Evolutionary conservation across 352 stramenopile species (phyloP), one percentile per base, ranked within the genome.

Genomic region (Globisporangium middletonii): DNA sequence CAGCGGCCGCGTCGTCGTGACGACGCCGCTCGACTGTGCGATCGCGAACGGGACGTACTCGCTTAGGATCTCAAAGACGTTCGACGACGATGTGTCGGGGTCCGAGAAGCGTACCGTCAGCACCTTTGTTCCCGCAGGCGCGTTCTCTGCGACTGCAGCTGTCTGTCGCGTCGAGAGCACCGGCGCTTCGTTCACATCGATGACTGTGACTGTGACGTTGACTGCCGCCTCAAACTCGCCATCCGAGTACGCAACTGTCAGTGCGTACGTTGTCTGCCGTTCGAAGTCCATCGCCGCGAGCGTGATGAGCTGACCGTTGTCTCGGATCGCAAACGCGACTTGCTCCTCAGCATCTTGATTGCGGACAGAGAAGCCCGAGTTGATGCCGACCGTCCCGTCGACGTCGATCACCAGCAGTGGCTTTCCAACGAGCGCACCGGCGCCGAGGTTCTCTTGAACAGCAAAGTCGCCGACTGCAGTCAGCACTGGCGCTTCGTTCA

Each of bases 121-220:
- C 0, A 80, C 65, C 16, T 44, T 38, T 2, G 67, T 73, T 3
- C 59, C 55, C 19, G 71, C 52, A 7, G 60, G 26, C 37, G 49
- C 38, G 44, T 88, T 88, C 55, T 88, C 77, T 19, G 59, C 37
- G 9, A 88, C 45, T 1, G 49, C 61, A 11, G 60, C 68, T 23
- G 11, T 23, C 38, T 80, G 68, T 0, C 52, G 52, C 15, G 49
- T 11, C 2, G 66, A 8, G 33, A 88, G n/a, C 0, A 59, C 50
- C 19, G 77, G 69, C 1, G 68, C 23, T 55, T 88, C 77, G 52
- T 88, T 85, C 37, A 82, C 71, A 43, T 88, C 68, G 0, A 74
- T n/a, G 13, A 88, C 64, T n/a, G 18, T 38, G 26, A 88, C 44
- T 8, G 28, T 53, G 12, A 82, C 62, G 16, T 55, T 65, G 15